These are phyloP conservation scores for Silene conica DNA, from an alignment of 148 eudicot species.

Conservation along the genomic window DNA sequence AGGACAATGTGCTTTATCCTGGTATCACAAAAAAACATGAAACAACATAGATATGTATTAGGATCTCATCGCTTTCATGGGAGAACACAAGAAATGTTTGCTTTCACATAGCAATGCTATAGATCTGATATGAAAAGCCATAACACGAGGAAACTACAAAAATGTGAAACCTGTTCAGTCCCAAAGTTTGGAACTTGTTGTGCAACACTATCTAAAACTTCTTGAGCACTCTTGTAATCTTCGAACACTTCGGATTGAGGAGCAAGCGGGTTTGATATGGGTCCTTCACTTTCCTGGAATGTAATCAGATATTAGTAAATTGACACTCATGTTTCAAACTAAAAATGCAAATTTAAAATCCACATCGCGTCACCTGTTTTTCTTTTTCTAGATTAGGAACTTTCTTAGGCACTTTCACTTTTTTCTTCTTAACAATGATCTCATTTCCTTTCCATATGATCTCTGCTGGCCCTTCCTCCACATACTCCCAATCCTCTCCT, in stretches of 20 bases:
- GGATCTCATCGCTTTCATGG: not conserved
- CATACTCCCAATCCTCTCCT: slow-evolving; percentile 74
- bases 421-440: slow-evolving; percentile 93
- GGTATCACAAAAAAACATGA: slow-evolving; percentile 28
- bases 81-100: not conserved
- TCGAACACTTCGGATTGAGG: slow-evolving; percentile 85
- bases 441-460: slow-evolving; percentile 98
- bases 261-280: slow-evolving; percentile 97
- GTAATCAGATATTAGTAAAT: slow-evolving; percentile 5
- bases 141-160: not conserved
- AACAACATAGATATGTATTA: not conserved
- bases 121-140: not conserved
- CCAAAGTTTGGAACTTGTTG: slow-evolving; percentile 95
- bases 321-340: not conserved
- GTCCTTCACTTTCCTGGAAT: slow-evolving; percentile 65
- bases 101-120: not conserved
- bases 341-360: not conserved
- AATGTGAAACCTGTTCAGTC: slow-evolving; percentile 69
- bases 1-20: slow-evolving; percentile 99
- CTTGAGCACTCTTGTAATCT: slow-evolving; percentile 54
- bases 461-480: slow-evolving; percentile 95
- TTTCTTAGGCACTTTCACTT: slow-evolving; percentile 73
- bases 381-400: slow-evolving; percentile 25
- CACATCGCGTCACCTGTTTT: slow-evolving; percentile 42
- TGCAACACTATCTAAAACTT: slow-evolving; percentile 73